Evolutionary conservation across 768 basidiomycete species (phyloP).

Genomic region (Auriscalpium vulgare): DNA sequence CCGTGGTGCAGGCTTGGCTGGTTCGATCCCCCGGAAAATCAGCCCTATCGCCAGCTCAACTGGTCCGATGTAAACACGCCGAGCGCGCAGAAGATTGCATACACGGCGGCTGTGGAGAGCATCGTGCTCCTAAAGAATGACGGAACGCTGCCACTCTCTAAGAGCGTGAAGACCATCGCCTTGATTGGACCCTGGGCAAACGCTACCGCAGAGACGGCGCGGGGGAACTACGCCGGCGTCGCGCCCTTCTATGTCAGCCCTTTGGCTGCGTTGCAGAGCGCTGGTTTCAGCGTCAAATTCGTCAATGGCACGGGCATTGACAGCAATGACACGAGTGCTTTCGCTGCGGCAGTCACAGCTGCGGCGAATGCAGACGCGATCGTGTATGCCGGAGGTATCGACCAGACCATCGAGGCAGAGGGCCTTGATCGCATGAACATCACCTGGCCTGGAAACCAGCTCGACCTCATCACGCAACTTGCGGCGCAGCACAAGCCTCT

Average conservation of each 20-base stretch:
- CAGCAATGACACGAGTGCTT: conserved; percentile 33
- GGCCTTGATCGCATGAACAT: conserved; percentile 38
- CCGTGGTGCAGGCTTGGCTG: conserved; percentile 39
- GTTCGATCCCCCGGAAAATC: conserved; percentile 42
- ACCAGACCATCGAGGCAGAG: conserved; percentile 42
- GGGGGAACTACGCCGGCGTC: conserved; percentile 48
- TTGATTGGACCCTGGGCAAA: conserved; percentile 54
- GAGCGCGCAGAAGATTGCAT: conserved; percentile 38
- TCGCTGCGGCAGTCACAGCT: conserved; percentile 43
- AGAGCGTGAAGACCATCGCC: conserved; percentile 39
- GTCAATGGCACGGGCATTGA: conserved; percentile 34
- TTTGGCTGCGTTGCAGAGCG: conserved; percentile 36
- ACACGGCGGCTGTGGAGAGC: conserved; percentile 44
- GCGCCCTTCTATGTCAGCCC: conserved; percentile 52
- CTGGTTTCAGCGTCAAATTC: conserved; percentile 40
- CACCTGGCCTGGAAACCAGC: conserved; percentile 49
- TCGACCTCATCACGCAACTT: conserved; percentile 39
- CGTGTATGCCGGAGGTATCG: conserved; percentile 48
- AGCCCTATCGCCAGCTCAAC: conserved; percentile 42
- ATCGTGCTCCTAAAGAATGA: conserved; percentile 60
- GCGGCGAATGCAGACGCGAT: conserved; percentile 42
- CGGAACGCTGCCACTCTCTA: conserved; percentile 44
- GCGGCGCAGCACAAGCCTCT: conserved; percentile 41
- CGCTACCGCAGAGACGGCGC: conserved; percentile 42
- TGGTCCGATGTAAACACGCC: conserved; percentile 44